Conservation (phyloP, 768 basidiomycete genomes). For the Boletus rubescentipes region DNA sequence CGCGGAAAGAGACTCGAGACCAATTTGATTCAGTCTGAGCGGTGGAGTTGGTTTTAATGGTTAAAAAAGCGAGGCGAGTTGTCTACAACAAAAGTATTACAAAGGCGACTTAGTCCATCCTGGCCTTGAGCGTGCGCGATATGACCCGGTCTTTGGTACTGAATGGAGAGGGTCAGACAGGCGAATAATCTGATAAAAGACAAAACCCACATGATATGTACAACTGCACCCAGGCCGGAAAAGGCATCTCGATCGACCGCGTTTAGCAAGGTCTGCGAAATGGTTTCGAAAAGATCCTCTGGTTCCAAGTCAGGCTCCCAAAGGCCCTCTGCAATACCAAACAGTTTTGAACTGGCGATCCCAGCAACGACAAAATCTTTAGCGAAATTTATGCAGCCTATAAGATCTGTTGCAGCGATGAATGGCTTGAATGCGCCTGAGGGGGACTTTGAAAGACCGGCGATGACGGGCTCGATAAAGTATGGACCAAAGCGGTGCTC, state of each 20-base stretch:
- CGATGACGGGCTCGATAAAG: constrained; percentile 95
- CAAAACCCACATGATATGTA: constrained; percentile 80
- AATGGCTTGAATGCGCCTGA: constrained; percentile 81
- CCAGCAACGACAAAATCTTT: constrained; percentile 98
- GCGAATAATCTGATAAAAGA: constrained; percentile 4
- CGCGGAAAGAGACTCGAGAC: background rate
- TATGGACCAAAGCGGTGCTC: constrained; percentile 95
- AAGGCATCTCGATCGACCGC: constrained; percentile 95
- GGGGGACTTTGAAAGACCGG: constrained; percentile 76
- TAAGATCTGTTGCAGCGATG: constrained; percentile 93
- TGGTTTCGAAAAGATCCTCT: constrained; percentile 98
- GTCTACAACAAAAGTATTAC: constrained; percentile 21
- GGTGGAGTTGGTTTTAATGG: background rate
- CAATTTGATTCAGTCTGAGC: too few species aligned
- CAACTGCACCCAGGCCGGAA: constrained; percentile 95
- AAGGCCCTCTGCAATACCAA: constrained; percentile 95
- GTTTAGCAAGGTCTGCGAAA: constrained; percentile 93
- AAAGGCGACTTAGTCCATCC: constrained; percentile 72
- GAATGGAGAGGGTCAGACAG: constrained; percentile 6
- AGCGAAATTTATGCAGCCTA: constrained; percentile 90
- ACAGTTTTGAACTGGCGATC: constrained; percentile 88
- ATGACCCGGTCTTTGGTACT: constrained; percentile 76
- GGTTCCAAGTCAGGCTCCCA: constrained; percentile 98
- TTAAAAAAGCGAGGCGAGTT: background rate
- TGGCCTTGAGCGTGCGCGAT: constrained; percentile 82